Percentiles rank a stretch among this genome's conserved stretches.
Conservation (phyloP, 192 early-diverging fungal species). For the Entomortierella parvispora region DNA sequence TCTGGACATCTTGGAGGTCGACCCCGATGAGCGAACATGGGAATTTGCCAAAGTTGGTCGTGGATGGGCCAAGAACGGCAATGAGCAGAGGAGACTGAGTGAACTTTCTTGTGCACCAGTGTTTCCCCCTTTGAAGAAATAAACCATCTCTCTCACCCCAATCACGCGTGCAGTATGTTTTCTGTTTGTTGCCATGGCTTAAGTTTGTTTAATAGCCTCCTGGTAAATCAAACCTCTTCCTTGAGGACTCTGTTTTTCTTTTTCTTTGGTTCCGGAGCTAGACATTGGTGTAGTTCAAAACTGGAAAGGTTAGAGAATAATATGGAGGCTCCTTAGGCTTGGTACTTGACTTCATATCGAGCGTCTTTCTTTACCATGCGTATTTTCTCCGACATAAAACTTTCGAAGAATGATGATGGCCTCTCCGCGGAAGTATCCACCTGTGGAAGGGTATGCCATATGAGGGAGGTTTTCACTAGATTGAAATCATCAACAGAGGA, state of each 20-base stretch:
- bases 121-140: slow-evolving; percentile 30
- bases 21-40: slow-evolving; percentile 67
- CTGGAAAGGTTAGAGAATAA: slow-evolving; percentile 1
- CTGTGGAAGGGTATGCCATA: slow-evolving; percentile 65
- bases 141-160: too few relatives aligned
- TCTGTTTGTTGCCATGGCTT: too few relatives aligned
- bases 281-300: background rate
- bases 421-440: slow-evolving; percentile 80
- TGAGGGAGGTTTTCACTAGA: slow-evolving; percentile 50
- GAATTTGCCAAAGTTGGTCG: slow-evolving; percentile 62
- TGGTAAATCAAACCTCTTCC: slow-evolving; percentile 64
- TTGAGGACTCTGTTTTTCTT: slow-evolving; percentile 88
- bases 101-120: background rate
- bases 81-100: background rate
- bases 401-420: slow-evolving; percentile 87
- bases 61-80: slow-evolving; percentile 60
- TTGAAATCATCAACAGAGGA: background rate
- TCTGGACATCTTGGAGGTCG: slow-evolving; percentile 73
- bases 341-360: background rate
- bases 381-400: slow-evolving; percentile 95
- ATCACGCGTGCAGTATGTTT: too few relatives aligned
- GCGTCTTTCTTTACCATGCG: slow-evolving; percentile 67
- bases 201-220: too few relatives aligned
- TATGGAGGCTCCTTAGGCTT: background rate
- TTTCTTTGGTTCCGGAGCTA: slow-evolving; percentile 90